phyloP scores from a whole-genome alignment of 2,329 filamentous ascomycete species.

The Beauveria rudraprayagi region DNA sequence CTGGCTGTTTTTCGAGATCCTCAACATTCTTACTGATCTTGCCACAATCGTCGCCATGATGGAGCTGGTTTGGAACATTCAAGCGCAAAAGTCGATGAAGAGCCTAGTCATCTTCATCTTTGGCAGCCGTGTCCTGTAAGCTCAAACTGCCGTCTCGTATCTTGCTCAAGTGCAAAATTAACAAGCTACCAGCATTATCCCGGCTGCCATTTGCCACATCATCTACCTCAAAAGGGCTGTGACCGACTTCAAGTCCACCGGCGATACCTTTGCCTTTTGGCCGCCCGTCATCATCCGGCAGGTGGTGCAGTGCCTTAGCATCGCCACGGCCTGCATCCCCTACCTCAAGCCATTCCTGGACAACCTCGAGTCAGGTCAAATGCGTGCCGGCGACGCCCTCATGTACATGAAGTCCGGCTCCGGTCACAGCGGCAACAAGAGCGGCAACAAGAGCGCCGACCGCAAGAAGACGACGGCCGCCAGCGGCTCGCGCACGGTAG shows the following conservation, averaged over 20 bases:
- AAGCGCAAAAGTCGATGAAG: slow-evolving; percentile 1
- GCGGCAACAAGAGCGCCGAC: background rate
- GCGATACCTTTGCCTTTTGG: slow-evolving; percentile 1
- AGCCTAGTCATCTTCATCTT: slow-evolving; percentile 1
- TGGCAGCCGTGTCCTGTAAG: slow-evolving; percentile 3
- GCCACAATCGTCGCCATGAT: background rate
- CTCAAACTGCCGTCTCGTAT: no score
- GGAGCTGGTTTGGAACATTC: slow-evolving; percentile 2
- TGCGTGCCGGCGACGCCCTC: background rate
- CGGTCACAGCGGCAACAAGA: slow-evolving; percentile 1
- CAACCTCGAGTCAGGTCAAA: slow-evolving; percentile 7
- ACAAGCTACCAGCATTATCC: background rate
- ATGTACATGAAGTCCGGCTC: background rate
- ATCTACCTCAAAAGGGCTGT: background rate
- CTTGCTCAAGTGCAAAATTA: background rate
- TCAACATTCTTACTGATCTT: slow-evolving; percentile 2
- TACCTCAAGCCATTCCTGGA: slow-evolving; percentile 9
- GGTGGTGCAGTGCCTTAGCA: slow-evolving; percentile 3
- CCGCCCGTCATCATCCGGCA: background rate
- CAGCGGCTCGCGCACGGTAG: background rate
- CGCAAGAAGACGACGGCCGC: background rate
- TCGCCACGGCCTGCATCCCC: slow-evolving; percentile 2
- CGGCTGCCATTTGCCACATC: slow-evolving; percentile 2
- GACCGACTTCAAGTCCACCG: background rate
- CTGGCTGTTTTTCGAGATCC: slow-evolving; percentile 2